Base-by-base conservation (phyloP, 495 filamentous ascomycete genomes). In the Saxophila tyrrhenica region DNA sequence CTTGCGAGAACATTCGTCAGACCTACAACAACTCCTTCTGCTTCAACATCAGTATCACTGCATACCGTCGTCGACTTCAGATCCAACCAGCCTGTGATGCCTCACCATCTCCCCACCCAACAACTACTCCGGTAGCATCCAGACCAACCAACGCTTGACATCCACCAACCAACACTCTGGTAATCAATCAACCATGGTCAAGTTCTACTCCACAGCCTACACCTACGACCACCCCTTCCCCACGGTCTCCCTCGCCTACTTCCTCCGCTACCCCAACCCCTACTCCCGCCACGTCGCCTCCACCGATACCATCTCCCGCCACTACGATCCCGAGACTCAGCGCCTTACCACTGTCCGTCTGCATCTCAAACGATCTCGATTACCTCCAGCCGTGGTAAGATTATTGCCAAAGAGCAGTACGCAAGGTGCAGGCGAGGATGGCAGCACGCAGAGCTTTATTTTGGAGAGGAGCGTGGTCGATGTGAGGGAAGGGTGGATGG, bases 181-280 rank as follows among this genome's bases (percentile, higher is more conserved):
- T 54, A 20, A 8, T 9, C 45, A 25, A 25, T 21, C 9, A 48
- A 25, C n/a, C 21, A 89, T 80, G 75, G 87, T 91, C 67, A 89
- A 89, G 70, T 87, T 89, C 72, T 89, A 92, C 75, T 86, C 90
- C 65, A 87, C 82, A 67, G 78, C 78, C 67, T 92, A 86, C 69
- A 83, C 79, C 70, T 97, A 97, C 74, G 81, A 87, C 69, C 94
- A 95, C 70, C 82, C 86, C 61, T 94, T 92, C 70, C 83, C 89
- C 56, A 80, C 84, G 57, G 92, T 99, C 39, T 90, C 89, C 9
- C 84, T 99, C 58, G 92, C 92, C 71, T 99, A 95, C 78, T 97
- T 96, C 76, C 87, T 99, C 49, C 90, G 92, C 39, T 99, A 99
- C 69, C 94, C 92, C 16, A 99, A 99, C 68, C 92, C 92, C 11